Evolutionary conservation across 257 asterid species (phyloP), one percentile per base, ranked within the genome.

Genomic region (Scutellaria minor): DNA sequence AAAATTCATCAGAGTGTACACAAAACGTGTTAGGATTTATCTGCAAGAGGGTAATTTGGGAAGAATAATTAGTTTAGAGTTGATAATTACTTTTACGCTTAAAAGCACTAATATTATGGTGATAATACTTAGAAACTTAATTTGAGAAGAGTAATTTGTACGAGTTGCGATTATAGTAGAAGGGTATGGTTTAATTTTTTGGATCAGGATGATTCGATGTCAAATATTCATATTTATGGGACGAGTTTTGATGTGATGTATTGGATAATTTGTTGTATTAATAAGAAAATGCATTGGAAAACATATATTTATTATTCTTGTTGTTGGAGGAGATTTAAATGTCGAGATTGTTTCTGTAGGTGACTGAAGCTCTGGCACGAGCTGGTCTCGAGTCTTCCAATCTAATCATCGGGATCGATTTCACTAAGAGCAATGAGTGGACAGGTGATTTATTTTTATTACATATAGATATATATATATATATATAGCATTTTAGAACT

Each of bases 361-460:
- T 83, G 51, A 69, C 88, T 64, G 83, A 65, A 69, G 91, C 91
- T 56, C 87, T 86, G 71, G 83, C 84, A 13, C 77, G 74, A 40
- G 84, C 91, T 76, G 91, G 91, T 15, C 87, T 86, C 1, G 87
- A 84, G 71, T 86, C 91, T 40, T 83, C 89, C 24, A 86, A 86
- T 75, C 83, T 86, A 41, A 86, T 86, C 70, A 70, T 86, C 10
- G 91, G 91, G 54, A 82, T 86, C 68, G 91, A 86, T 82, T 86
- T 86, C 74, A 86, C 91, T 22, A 86, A 84, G 74, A 86, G 91
- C 82, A 86, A 86, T 54, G 91, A 86, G 60, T 86, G 91, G 91
- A 84, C 87, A 71, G 88, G 91, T 86, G 50, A 35, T 22, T 20
- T 50, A 20, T 58, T 15, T 75, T 58, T 63, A 20, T 68, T 45